Conservation (phyloP, 2,329 filamentous ascomycete genomes). For the Epichloe baconii region DNA sequence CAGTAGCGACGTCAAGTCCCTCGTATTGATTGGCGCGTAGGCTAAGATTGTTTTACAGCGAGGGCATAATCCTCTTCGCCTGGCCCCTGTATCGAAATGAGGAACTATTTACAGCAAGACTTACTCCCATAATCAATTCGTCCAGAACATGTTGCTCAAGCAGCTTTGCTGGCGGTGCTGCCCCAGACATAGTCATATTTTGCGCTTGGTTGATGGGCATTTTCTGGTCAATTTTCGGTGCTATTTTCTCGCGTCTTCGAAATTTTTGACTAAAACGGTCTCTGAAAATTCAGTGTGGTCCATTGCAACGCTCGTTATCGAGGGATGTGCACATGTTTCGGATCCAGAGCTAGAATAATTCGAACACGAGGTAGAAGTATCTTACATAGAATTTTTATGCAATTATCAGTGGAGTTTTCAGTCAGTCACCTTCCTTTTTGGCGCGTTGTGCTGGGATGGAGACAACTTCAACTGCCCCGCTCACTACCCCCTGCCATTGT, state of each 20-base stretch:
- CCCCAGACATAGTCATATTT: neutral
- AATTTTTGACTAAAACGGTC: neutral
- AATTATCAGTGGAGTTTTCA: neutral
- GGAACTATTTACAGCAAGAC: constrained; percentile 11
- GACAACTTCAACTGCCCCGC: neutral
- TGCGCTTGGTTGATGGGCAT: neutral
- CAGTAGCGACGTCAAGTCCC: neutral
- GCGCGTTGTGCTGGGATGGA: neutral
- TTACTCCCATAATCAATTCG: constrained; percentile 43
- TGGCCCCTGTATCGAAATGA: neutral
- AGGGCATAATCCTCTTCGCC: neutral
- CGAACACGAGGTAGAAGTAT: too few relatives aligned
- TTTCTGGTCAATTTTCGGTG: neutral
- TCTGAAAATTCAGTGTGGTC: neutral
- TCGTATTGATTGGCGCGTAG: neutral
- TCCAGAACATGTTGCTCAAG: constrained; percentile 25
- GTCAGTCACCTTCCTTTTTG: neutral
- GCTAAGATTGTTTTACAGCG: neutral
- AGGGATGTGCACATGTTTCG: too few relatives aligned
- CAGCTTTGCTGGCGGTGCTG: neutral
- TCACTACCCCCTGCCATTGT: too few relatives aligned
- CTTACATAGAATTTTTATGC: too few relatives aligned
- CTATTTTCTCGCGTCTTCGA: neutral
- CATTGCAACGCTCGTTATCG: too few relatives aligned
- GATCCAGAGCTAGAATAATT: too few relatives aligned